Evolutionary conservation across 352 stramenopile genomes (phyloP).

Genomic region (Pythium diclinum): DNA sequence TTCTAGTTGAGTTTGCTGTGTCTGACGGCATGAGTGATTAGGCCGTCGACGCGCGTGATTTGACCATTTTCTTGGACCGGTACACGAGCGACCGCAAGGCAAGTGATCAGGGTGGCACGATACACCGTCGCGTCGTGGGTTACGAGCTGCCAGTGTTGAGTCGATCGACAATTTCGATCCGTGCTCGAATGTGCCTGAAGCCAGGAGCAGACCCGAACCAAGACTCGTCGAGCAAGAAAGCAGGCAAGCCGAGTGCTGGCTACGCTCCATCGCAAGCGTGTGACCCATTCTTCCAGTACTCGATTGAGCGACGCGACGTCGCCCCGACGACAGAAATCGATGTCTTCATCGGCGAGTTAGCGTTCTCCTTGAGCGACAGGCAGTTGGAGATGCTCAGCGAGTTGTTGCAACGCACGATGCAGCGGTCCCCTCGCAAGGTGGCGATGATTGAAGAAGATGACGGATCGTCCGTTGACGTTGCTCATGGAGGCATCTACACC

Average conservation of each 20-base stretch:
- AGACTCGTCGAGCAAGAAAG: conserved; percentile 8
- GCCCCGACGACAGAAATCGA: conserved; percentile 62
- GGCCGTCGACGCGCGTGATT: conserved; percentile 66
- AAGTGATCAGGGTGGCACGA: conserved; percentile 30
- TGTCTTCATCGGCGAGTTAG: conserved; percentile 61
- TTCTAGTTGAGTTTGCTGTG: not conserved
- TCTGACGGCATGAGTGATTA: conserved; percentile 11
- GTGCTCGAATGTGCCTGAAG: conserved; percentile 51
- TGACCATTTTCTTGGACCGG: conserved; percentile 83
- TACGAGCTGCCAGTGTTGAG: conserved; percentile 81
- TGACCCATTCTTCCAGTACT: conserved; percentile 74
- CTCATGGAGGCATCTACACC: not conserved
- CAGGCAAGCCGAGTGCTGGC: not conserved
- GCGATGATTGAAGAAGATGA: not conserved
- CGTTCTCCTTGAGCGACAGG: conserved; percentile 79
- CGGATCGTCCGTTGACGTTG: not conserved
- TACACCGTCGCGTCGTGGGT: conserved; percentile 70
- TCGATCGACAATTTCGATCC: conserved; percentile 62
- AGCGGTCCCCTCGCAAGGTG: not conserved
- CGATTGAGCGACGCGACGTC: conserved; percentile 39
- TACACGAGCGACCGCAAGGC: conserved; percentile 58
- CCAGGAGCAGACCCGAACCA: conserved; percentile 26
- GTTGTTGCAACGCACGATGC: conserved; percentile 29
- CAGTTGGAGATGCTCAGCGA: conserved; percentile 81
- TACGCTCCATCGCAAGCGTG: conserved; percentile 46